Evolutionary conservation across 2,329 filamentous ascomycete species (phyloP).

Genomic region (Sphaceloma murrayae): DNA sequence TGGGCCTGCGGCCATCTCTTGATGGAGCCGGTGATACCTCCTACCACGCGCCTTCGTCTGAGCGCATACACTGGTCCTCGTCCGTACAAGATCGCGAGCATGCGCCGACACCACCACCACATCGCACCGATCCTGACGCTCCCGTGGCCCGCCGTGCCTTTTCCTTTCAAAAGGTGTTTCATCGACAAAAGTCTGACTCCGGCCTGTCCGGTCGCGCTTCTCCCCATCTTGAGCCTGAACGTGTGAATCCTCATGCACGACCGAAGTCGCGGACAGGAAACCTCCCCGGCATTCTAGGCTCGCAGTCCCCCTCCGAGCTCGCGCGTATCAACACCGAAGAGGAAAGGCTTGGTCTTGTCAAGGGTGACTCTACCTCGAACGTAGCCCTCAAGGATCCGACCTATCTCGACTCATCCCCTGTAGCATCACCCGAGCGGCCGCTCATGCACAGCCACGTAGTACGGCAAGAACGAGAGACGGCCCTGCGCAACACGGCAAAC

Average conservation of each 20-base stretch:
- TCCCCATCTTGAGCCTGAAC: conserved; percentile 9
- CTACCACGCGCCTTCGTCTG: conserved; percentile 33
- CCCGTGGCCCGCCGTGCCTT: conserved; percentile 41
- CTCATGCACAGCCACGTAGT: conserved; percentile 13
- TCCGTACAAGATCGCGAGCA: conserved; percentile 30
- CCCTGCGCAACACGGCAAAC: not conserved
- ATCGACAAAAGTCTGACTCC: conserved; percentile 39
- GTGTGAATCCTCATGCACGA: conserved; percentile 16
- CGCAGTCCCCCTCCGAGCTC: not conserved
- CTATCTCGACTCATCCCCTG: conserved; percentile 18
- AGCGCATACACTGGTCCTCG: conserved; percentile 43
- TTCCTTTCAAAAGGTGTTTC: conserved; percentile 82
- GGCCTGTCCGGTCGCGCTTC: conserved; percentile 2
- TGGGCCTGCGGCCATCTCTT: conserved; percentile 36
- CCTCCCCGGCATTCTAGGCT: conserved; percentile 7
- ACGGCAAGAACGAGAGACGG: conserved; percentile 7
- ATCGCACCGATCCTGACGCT: conserved; percentile 20
- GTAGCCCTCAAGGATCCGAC: conserved; percentile 15
- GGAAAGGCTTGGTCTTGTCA: conserved; percentile 30
- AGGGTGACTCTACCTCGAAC: conserved; percentile 25
- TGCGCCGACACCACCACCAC: conserved; percentile 52
- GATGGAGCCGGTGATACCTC: conserved; percentile 44
- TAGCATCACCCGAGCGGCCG: conserved; percentile 11
- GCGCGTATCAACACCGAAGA: conserved; percentile 28
- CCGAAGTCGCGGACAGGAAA: conserved; percentile 22